Base-by-base conservation (phyloP, 73 alveolate genomes). In the Paramecium primaurelia region DNA sequence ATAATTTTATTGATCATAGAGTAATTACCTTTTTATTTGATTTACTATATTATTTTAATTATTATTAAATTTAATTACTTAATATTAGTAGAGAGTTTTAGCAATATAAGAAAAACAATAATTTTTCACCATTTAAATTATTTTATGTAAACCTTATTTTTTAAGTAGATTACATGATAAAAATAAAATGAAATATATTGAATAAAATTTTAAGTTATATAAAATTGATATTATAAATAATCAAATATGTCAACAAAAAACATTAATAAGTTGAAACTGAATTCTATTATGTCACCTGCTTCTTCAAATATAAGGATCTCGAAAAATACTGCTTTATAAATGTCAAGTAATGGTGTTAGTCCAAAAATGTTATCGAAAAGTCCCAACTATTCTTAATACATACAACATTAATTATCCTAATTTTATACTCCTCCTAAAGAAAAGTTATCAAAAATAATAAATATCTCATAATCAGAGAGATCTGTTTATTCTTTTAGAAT, bases 231-330 rank as follows among this genome's bases (percentile, higher is more conserved):
- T 54, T 54, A 54, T 54, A 54, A 18, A 18, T 54, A 54, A n/a
- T 54, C 69, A 54, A n/a, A 34, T 73, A 73, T 73, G 87, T 22
- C 40, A 16, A 37, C 87, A 12, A 73, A 40, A 37, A 73, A 34
- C 28, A 37, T 37, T 36, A 73, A 73, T 73, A 32, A 73, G 37
- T 22, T 73, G 87, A 73, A 73, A 73, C 87, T 73, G 40, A 73
- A 73, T 40, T 64, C 87, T 73, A 32, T 73, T 16, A 73, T 40
- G 3, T 36, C 58, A 73, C 60, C 84, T 64, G 51, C 47, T 14
- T 64, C 69, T 54, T 54, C 69, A 54, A 54, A 54, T 18, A 18
- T 54, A 18, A 64, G 42, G 22, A 64, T 64, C 84, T 34, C 47
- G 47, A 64, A 64, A 28, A 64, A 64, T 64, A 64, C 84, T 54